Base-by-base conservation (phyloP, 1,284 basidiomycete genomes). In the Ceratobasidium sp. region DNA sequence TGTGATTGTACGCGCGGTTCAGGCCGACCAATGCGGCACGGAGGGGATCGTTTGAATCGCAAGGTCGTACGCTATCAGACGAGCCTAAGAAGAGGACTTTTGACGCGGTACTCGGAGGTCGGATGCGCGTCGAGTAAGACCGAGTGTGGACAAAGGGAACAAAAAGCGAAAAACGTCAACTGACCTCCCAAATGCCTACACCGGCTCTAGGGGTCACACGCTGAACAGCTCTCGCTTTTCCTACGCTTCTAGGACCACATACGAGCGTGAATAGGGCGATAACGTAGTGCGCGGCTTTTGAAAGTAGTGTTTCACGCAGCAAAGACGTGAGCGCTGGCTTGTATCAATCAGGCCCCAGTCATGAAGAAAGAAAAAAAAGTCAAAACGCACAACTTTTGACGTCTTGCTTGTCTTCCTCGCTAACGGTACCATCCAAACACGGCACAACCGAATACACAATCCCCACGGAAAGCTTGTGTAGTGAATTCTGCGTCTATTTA, bases 161-260 rank as follows among this genome's bases (percentile, higher is more conserved):
- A 33, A 1, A 4, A 33, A 33, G 33, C 4, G 33, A 33, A 33
- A 33, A 33, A 4, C 33, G 33, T 33, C 33, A 7, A 78, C 87
- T 81, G 75, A 95, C 96, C 87, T 97, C 94, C 13, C 96, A 87
- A 0, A 97, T 79, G 84, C 97, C 95, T 78, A 97, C 88, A 7
- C 94, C 95, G 1, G 94, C 85, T 4, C 85, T 83, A 64, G 89
- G 88, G 2, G 94, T 91, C 1, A 94, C 91, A 85, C 87, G 88
- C 15, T 85, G 84, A 0, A 88, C 87, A 18, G 86, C 85, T 0
- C 92, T 93, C 78, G 90, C 90, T 85, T 97, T 97, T 1, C 96
- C 95, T 1, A 87, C 86, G 1, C 95, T 95, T 63, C 91, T 51
- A 53, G 72, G 58, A 26, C 72, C 72, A n/a, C 72, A 61, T 4